phyloP scores from a whole-genome alignment of 2,329 filamentous ascomycete genomes.

The Chaetomiaceae sp. region DNA sequence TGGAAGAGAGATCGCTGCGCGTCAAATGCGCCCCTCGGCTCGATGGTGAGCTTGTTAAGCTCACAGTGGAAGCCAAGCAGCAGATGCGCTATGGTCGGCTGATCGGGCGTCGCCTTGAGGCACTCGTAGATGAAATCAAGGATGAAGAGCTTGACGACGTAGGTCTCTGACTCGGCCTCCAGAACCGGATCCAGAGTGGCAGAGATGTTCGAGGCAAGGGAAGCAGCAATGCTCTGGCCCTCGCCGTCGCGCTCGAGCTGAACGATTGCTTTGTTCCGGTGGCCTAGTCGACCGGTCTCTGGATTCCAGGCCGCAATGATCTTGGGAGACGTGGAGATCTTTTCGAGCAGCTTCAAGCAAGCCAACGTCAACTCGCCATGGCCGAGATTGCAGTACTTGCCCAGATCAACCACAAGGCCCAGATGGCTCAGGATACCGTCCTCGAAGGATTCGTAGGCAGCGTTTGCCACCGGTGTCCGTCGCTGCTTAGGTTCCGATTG shows the following conservation, averaged over 20 bases:
- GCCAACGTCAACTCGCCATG: slow-evolving; percentile 76
- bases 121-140: slow-evolving; percentile 82
- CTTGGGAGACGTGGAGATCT: slow-evolving; percentile 77
- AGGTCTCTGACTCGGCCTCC: slow-evolving; percentile 65
- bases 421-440: slow-evolving; percentile 84
- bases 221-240: slow-evolving; percentile 71
- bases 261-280: slow-evolving; percentile 80
- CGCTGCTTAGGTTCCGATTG: slow-evolving; percentile 60
- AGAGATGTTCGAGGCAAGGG: slow-evolving; percentile 65
- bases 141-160: slow-evolving; percentile 77
- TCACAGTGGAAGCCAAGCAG: slow-evolving; percentile 82
- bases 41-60: slow-evolving; percentile 63
- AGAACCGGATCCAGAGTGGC: slow-evolving; percentile 68
- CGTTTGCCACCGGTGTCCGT: slow-evolving; percentile 62
- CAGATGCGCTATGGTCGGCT: slow-evolving; percentile 84
- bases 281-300: slow-evolving; percentile 56
- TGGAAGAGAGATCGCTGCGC: slow-evolving; percentile 77
- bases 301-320: slow-evolving; percentile 67
- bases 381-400: slow-evolving; percentile 79
- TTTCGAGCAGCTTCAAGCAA: slow-evolving; percentile 78
- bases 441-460: slow-evolving; percentile 82
- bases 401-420: slow-evolving; percentile 73
- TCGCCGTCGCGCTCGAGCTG: slow-evolving; percentile 80
- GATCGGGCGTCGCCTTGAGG: slow-evolving; percentile 66
- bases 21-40: slow-evolving; percentile 66